Base-by-base conservation (phyloP, 2,329 filamentous ascomycete genomes). In the Alternaria tenuissima region DNA sequence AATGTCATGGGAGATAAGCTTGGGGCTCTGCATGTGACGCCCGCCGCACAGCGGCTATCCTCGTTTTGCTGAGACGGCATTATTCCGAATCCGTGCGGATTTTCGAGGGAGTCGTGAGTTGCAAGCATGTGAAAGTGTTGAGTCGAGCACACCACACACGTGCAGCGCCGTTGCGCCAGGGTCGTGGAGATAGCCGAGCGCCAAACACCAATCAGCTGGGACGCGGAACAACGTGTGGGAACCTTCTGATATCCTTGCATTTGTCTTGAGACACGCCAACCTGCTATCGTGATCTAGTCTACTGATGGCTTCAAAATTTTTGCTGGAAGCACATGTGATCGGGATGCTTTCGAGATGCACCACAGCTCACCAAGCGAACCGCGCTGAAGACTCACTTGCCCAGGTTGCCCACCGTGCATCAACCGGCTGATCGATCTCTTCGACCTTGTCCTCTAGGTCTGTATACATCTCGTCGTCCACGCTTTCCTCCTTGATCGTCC, bases 81-180 rank as follows among this genome's bases (percentile, higher is more conserved):
- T 62, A 64, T 46, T 32, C 61, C 49, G 52, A 60, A 64, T 54
- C 36, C 42, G 61, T 57, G 54, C 59, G 52, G 48, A 55, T 52
- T 56, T 30, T 48, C 39, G 26, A 53, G 14, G 44, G 22, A 41
- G 43, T 44, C 24, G 47, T 52, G 43, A 42, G 38, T 20, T 36
- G 46, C 28, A 59, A 63, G 65, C 68, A 71, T 71, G 68, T 71
- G 68, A 71, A 71, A 66, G 62, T 57, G 62, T 64, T 66, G 63
- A 62, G 63, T 43, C 30, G 41, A 47, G 54, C 47, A 53, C 42
- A 30, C 26, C 26, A 48, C 57, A 26, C 42, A 41, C 7, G 32
- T 44, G 38, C 34, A 43, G 49, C 30, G 43, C 52, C 52, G 49
- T 57, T 52, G 62, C 32, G 64, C 66, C 63, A 65, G 65, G 63